A percentile compares a stretch with the other conserved stretches of the same genome.
Conservation (phyloP, 345 rosid species). For the Gossypium arboreum region DNA sequence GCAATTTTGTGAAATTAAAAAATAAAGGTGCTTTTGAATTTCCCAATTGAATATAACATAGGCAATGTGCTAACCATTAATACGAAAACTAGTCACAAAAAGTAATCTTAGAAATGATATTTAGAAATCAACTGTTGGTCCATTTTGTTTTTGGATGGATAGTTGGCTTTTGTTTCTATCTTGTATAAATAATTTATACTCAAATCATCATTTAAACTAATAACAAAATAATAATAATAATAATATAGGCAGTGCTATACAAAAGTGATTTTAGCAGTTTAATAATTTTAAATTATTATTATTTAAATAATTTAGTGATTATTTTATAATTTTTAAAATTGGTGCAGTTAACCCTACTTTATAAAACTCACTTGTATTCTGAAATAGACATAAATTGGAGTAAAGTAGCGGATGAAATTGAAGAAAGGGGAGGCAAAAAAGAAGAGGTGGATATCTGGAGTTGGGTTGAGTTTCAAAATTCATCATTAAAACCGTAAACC, state of each 20-base stretch:
- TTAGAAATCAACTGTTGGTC: not conserved
- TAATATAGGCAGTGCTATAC: no score
- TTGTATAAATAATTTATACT: not conserved
- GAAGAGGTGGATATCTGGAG: not conserved
- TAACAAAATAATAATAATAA: no score
- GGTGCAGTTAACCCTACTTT: no score
- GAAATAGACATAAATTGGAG: no score
- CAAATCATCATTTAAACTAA: not conserved
- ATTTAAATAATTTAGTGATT: no score
- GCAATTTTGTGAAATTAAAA: not conserved
- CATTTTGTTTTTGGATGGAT: not conserved
- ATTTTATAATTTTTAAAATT: no score
- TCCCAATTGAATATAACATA: not conserved
- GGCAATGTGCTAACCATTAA: conserved; percentile 2
- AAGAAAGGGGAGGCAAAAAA: not conserved
- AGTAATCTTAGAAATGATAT: not conserved
- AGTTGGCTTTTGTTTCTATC: conserved; percentile 19
- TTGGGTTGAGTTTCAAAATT: conserved; percentile 17
- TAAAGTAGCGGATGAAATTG: not conserved
- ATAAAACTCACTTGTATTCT: no score
- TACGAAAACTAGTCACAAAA: not conserved
- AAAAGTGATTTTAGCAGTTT: no score
- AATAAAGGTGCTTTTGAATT: not conserved
- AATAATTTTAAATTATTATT: no score
- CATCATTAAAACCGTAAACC: conserved; percentile 18